Evolutionary conservation across 805 yeast species (phyloP).

Genomic region (Saturnispora zaruensis): DNA sequence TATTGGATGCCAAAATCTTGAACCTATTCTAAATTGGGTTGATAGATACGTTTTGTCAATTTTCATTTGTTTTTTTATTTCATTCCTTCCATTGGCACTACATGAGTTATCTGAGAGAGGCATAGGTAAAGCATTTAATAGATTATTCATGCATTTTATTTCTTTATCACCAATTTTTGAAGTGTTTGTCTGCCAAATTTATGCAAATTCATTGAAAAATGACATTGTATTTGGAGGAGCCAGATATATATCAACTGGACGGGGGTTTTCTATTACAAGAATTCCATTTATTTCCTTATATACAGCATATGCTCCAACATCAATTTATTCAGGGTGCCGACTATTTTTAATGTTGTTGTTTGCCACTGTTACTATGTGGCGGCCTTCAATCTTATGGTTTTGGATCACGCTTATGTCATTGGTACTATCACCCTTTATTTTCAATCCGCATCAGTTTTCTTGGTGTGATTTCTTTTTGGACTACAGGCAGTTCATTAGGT

Average conservation of each 20-base stretch:
- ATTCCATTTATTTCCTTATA: constrained; percentile 62
- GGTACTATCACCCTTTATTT: constrained; percentile 42
- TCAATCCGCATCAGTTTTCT: constrained; percentile 47
- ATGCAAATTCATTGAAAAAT: constrained; percentile 65
- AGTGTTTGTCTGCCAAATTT: constrained; percentile 90
- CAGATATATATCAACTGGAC: constrained; percentile 81
- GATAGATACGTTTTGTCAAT: constrained; percentile 81
- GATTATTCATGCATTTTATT: constrained; percentile 66
- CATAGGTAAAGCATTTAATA: constrained; percentile 55
- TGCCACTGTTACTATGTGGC: constrained; percentile 77
- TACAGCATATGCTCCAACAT: constrained; percentile 64
- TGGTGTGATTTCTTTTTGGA: constrained; percentile 41
- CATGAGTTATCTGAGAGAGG: constrained; percentile 90
- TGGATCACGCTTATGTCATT: constrained; percentile 41
- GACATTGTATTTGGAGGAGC: constrained; percentile 91
- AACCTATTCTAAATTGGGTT: constrained; percentile 87
- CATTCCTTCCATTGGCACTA: constrained; percentile 78
- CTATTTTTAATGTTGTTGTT: constrained; percentile 62
- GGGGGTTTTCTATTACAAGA: constrained; percentile 88
- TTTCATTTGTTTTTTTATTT: constrained; percentile 85
- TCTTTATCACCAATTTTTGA: constrained; percentile 89
- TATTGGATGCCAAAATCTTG: constrained; percentile 74
- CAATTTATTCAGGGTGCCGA: constrained; percentile 72
- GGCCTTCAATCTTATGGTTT: constrained; percentile 56
- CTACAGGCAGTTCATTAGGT: constrained; percentile 44